phyloP scores from a whole-genome alignment of 305 asterid genomes.

The Withania somnifera region DNA sequence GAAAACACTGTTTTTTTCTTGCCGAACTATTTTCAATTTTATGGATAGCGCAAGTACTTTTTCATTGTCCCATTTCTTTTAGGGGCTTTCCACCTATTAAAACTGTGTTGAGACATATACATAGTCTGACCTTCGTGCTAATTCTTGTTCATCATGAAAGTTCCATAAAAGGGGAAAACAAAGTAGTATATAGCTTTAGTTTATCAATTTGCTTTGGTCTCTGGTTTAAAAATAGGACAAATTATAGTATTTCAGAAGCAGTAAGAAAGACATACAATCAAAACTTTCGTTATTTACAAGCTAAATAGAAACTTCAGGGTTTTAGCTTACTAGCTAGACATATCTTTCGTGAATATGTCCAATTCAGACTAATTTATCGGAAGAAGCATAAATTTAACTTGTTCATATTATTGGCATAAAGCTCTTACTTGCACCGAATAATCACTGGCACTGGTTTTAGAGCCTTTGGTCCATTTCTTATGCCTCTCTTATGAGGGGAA shows the following conservation, averaged over 20 bases:
- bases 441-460: constrained; percentile 87
- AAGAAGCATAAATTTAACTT: background rate
- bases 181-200: background rate
- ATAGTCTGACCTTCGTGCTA: background rate
- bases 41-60: background rate
- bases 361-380: background rate
- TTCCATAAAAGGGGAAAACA: background rate
- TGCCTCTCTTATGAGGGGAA: constrained; percentile 69
- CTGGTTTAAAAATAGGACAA: background rate
- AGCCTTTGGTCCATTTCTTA: constrained; percentile 90
- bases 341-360: background rate
- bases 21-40: no score
- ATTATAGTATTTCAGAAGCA: background rate
- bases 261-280: background rate
- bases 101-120: background rate
- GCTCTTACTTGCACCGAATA: constrained; percentile 72
- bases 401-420: background rate
- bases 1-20: background rate
- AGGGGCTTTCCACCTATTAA: background rate
- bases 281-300: background rate
- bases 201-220: background rate
- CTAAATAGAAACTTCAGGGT: background rate
- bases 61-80: background rate
- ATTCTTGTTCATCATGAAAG: background rate
- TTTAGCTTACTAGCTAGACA: background rate